Percentiles rank a stretch among this genome's conserved stretches.
These are phyloP conservation scores for Beauveria sp. DNA, from an alignment of 2,329 filamentous ascomycete genomes.

Conservation along the genomic window DNA sequence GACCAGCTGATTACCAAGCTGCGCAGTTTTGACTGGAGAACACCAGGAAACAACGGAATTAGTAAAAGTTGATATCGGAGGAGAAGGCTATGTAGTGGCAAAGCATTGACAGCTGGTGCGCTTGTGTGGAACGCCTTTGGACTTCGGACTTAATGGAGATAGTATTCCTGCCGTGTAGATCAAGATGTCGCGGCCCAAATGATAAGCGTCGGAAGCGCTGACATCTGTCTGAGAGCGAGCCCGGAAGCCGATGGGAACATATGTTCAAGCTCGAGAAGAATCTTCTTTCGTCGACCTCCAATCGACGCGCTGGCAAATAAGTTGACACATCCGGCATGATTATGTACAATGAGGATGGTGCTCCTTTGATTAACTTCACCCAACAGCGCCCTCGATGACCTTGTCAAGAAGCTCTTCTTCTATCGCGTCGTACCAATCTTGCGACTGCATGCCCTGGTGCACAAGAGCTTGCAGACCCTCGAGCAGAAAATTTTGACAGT, in stretches of 20 bases:
- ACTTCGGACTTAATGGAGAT: not conserved
- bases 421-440: conserved; percentile 12
- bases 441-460: conserved; percentile 11
- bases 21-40: not conserved
- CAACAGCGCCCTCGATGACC: conserved; percentile 10
- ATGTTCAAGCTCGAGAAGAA: too few species aligned
- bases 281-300: too few species aligned
- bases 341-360: not conserved
- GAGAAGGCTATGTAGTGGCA: not conserved
- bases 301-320: not conserved
- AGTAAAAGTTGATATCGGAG: not conserved
- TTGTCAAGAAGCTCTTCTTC: conserved; percentile 12
- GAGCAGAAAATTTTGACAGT: conserved; percentile 13
- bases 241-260: not conserved
- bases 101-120: not conserved
- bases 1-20: not conserved
- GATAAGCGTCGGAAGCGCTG: not conserved
- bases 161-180: not conserved
- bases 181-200: not conserved
- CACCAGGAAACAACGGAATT: not conserved
- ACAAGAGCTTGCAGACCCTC: conserved; percentile 13
- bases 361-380: not conserved
- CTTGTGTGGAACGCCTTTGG: not conserved
- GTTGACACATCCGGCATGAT: not conserved
- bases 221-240: not conserved